Percentiles rank a stretch among this genome's conserved stretches.
Conservation (phyloP, 257 asterid species). For the Solanum corneliomulleri region DNA sequence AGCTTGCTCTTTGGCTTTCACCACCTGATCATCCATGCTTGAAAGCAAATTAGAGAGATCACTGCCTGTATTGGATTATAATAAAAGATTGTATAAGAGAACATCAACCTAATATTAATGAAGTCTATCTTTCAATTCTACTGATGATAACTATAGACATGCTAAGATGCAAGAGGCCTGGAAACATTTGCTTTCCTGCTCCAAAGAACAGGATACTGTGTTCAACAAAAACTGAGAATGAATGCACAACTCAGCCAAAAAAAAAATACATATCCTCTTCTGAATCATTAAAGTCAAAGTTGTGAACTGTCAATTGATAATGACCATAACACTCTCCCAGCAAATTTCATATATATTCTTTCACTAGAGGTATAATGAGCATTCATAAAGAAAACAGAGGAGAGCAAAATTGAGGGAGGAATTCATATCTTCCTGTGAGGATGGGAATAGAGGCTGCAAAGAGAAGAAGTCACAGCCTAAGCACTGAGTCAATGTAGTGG, state of each 20-base stretch:
- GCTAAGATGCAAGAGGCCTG: neutral
- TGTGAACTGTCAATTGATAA: neutral
- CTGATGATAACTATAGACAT: neutral
- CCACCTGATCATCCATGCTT: constrained; percentile 60
- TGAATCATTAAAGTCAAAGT: neutral
- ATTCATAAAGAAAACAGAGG: neutral
- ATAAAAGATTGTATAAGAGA: neutral
- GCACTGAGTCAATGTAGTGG: neutral
- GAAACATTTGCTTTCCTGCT: neutral
- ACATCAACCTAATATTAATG: neutral
- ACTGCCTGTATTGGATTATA: constrained; percentile 32
- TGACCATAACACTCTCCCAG: neutral
- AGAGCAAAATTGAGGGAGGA: neutral
- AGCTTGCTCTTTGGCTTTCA: constrained; percentile 57
- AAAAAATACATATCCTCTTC: neutral
- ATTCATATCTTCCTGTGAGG: neutral
- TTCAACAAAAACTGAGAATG: neutral
- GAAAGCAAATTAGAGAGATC: constrained; percentile 52
- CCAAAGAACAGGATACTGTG: neutral
- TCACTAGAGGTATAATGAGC: neutral
- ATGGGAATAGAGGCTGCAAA: neutral
- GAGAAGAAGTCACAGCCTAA: neutral
- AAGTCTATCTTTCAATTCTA: neutral
- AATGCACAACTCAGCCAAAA: neutral
- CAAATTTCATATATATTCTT: neutral